Evolutionary conservation across 2,329 filamentous ascomycete species (phyloP), one percentile per base, ranked within the genome.

Genomic region (Periconia sp.): DNA sequence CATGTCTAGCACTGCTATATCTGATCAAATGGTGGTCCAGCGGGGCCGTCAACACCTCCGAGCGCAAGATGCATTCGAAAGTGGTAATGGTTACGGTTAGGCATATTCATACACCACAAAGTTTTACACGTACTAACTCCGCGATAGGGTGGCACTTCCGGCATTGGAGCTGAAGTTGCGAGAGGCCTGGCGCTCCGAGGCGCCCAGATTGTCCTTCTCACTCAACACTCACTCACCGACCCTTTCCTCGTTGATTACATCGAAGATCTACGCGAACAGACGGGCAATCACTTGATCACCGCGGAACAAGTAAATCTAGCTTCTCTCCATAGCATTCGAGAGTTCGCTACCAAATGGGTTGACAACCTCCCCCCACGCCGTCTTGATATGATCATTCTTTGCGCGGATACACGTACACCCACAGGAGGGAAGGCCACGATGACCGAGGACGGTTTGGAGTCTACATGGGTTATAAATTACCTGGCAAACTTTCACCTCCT

Each of bases 301-400:
- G 92, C 94, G 55, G 94, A 99, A 74, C 90, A 96, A 75, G 91
- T 96, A 64, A 92, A 99, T 69, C 84, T 99, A 27, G 78, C 88
- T 13, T 93, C 89, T 15, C 80, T 99, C n/a, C 86, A 96, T 72
- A 95, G 90, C 72, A 88, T 99, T 64, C 89, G 94, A 40, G 82
- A 87, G 58, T 99, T 99, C 72, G 94, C 94, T 13, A 99, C 94
- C 0, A 93, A 91, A 78, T 99, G 95, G 93, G 91, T 99, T 61
- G 93, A 99, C 74, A 97, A 97, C 73, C 85, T 90, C 19, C 93
- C 94, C 2, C 91, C 92, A 9, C 83, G 95, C 52, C 82, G 95
- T 45, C 79, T 99, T 7, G 94, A 99, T 73, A 92, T 93, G 86
- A 79, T 99, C 45, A 84, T 99, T 18, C 81, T 99, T 17, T 96